phyloP scores from a whole-genome alignment of 2,329 filamentous ascomycete species.

The Teratosphaeria pseudoeucalypti region DNA sequence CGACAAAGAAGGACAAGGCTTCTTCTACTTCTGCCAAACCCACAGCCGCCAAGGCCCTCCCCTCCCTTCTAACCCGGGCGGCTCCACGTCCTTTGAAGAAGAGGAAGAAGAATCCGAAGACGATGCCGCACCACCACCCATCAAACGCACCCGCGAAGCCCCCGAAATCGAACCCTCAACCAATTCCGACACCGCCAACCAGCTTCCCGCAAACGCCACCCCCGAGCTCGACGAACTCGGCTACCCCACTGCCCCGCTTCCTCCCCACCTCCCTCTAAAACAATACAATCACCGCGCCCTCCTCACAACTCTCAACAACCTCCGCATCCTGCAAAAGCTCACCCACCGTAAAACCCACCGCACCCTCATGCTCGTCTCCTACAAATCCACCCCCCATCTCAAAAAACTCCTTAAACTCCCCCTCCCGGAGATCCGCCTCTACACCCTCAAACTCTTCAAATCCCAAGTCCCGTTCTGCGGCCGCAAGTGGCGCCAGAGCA shows the following conservation, averaged over 20 bases:
- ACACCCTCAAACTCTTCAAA: slow-evolving; percentile 97
- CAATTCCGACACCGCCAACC: background rate
- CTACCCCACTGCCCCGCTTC: slow-evolving; percentile 55
- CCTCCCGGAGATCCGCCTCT: slow-evolving; percentile 75
- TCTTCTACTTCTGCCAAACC: slow-evolving; percentile 80
- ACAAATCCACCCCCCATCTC: slow-evolving; percentile 87
- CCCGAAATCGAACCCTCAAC: background rate
- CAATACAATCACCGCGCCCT: slow-evolving; percentile 90
- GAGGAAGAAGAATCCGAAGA: slow-evolving; percentile 45
- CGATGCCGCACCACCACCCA: slow-evolving; percentile 73
- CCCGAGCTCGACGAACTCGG: slow-evolving; percentile 76
- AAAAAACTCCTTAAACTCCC: slow-evolving; percentile 86
- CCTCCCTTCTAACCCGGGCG: slow-evolving; percentile 3
- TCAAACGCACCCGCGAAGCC: slow-evolving; percentile 18
- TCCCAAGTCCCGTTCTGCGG: slow-evolving; percentile 97
- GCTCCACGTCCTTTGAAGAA: slow-evolving; percentile 18
- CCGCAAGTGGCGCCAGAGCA: slow-evolving; percentile 92
- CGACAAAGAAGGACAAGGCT: slow-evolving; percentile 73
- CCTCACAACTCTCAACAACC: slow-evolving; percentile 87
- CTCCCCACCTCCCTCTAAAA: slow-evolving; percentile 65
- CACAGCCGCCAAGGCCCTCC: slow-evolving; percentile 50
- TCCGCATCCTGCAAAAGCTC: slow-evolving; percentile 94
- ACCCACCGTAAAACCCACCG: slow-evolving; percentile 93
- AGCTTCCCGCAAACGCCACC: slow-evolving; percentile 14
- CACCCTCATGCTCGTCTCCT: slow-evolving; percentile 84